Evolutionary conservation across 805 yeast species (phyloP), one percentile per base, ranked within the genome.

Genomic region (Saccharomycopsis guyanensis): DNA sequence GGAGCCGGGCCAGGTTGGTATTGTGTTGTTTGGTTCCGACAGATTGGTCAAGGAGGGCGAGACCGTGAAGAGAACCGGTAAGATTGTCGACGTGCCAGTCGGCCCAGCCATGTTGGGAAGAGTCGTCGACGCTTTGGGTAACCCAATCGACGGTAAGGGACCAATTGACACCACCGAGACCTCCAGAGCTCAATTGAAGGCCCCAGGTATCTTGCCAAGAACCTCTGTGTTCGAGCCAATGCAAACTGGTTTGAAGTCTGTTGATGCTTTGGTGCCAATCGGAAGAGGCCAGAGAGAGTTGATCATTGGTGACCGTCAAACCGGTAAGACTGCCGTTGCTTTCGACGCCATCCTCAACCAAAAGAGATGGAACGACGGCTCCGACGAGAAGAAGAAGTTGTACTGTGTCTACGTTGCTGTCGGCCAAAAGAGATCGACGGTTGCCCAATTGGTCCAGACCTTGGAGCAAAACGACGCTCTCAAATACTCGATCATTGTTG

Each of bases 281-380:
- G 98, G 98, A 70, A 93, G 98, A 85, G 98, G 98, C 72, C 98
- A 93, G 78, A 93, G 98, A 86, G 98, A 93, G 80, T 78, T 93
- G 85, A 91, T 91, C 66, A 91, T 91, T 69, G 98, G 98, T 83
- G 98, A 91, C 75, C 91, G 98, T 81, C 98, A 93, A 80, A 93
- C 98, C 66, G 98, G 98, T 84, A 93, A 93, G 81, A 93, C 98
- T 68, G 96, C 97, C 57, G 96, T 93, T 63, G 98, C 97, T 62
- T 71, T 93, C 62, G 98, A 93, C 73, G 81, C 99, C 75, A 93
- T 93, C 67, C 82, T 93, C 68, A 93, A 93, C 78, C 99, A 93
- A 78, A 93, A 91, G 86, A 85, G 95, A 76, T 87, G 97, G 95
- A 93, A 93, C 82, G 71, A 76, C 62, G 96, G 95, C 73, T 49